A percentile compares a stretch with the other conserved stretches of the same genome.
Conservation (phyloP, 305 asterid genomes). For the Fraxinus ornus region DNA sequence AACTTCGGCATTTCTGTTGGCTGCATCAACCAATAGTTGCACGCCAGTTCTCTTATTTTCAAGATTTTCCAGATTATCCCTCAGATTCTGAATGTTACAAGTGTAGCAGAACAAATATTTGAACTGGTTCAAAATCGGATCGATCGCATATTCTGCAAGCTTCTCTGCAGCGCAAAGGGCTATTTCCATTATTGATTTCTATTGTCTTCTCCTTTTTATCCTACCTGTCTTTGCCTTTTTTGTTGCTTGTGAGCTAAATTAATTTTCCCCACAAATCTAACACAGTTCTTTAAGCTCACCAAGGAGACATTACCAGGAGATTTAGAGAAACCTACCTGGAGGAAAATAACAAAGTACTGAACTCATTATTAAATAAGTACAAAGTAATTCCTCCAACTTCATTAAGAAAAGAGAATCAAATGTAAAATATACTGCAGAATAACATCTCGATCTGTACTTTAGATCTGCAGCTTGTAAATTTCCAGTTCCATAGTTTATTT, state of each 20-base stretch:
- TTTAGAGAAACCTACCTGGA: background rate
- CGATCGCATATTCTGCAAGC: slow-evolving; percentile 2
- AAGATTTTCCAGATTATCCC: slow-evolving; percentile 12
- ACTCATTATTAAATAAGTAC: background rate
- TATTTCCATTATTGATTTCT: background rate
- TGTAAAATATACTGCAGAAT: background rate
- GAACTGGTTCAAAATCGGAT: slow-evolving; percentile 13
- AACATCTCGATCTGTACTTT: background rate
- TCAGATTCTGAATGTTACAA: slow-evolving; percentile 11
- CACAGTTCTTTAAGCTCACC: background rate
- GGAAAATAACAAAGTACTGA: background rate
- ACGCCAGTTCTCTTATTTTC: background rate
- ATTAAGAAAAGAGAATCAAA: background rate
- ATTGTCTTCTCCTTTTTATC: background rate
- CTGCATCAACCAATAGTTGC: background rate
- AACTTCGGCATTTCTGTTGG: background rate
- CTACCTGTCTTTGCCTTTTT: background rate
- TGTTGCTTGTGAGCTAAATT: background rate
- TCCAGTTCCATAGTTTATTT: background rate
- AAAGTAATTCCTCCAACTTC: background rate
- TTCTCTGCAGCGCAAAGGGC: background rate
- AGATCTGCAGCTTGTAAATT: background rate
- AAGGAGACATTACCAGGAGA: background rate
- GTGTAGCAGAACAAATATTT: slow-evolving; percentile 22
- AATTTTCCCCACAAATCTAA: background rate